These are phyloP conservation scores for Scytalidium sp. DNA, from an alignment of 2,329 filamentous ascomycete species.

Conservation along the genomic window DNA sequence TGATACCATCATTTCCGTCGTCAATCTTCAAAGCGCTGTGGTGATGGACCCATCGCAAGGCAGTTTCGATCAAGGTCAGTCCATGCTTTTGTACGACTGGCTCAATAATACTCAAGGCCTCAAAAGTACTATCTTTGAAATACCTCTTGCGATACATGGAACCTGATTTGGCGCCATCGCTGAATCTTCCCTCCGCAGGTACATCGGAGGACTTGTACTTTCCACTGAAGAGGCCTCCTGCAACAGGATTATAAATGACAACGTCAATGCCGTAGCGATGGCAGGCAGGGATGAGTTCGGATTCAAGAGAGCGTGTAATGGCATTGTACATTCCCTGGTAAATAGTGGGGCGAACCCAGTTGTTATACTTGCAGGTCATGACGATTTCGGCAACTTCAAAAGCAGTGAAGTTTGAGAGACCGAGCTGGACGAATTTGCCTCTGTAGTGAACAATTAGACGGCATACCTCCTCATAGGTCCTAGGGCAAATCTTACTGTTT, in stretches of 20 bases:
- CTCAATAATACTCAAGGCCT: conserved; percentile 57
- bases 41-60: conserved; percentile 56
- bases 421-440: conserved; percentile 79
- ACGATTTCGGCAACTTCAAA: conserved; percentile 87
- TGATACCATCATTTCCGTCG: conserved; percentile 37
- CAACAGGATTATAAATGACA: conserved; percentile 79
- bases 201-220: conserved; percentile 52
- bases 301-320: conserved; percentile 72
- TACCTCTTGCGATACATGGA: conserved; percentile 55
- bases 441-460: conserved; percentile 26
- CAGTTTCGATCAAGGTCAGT: conserved; percentile 57
- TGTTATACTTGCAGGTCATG: conserved; percentile 72
- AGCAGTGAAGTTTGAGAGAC: conserved; percentile 80
- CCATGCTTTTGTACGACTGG: conserved; percentile 56
- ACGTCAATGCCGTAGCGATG: conserved; percentile 75
- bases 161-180: conserved; percentile 45
- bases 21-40: conserved; percentile 55
- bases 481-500: conserved; percentile 42
- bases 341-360: conserved; percentile 77
- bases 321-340: conserved; percentile 89
- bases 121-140: conserved; percentile 61
- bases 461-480: neutral
- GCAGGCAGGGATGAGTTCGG: conserved; percentile 71
- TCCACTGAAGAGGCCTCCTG: conserved; percentile 76
- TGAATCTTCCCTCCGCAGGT: conserved; percentile 69